A percentile compares a stretch with the other conserved stretches of the same genome.
phyloP scores from a whole-genome alignment of 768 basidiomycete species.

The Lactarius hengduanensis region DNA sequence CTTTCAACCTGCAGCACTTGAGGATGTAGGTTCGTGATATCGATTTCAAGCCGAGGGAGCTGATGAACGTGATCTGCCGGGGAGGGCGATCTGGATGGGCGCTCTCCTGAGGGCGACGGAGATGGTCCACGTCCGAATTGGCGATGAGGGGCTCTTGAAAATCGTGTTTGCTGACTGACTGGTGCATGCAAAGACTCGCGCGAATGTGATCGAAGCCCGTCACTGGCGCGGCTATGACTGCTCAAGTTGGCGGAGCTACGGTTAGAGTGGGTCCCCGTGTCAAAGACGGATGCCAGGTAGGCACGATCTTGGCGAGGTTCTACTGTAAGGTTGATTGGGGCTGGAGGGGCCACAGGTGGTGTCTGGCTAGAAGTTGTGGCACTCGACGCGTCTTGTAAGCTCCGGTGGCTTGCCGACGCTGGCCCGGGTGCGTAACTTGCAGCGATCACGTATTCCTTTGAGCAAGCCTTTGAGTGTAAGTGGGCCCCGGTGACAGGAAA shows the following conservation, averaged over 20 bases:
- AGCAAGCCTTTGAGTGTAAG: neutral
- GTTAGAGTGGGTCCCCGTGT: neutral
- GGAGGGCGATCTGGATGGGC: neutral
- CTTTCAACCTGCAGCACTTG: neutral
- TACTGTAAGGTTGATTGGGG: neutral
- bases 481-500: neutral
- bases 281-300: neutral
- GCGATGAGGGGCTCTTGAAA: neutral
- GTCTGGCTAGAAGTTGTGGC: neutral
- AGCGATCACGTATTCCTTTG: slow-evolving; percentile 7
- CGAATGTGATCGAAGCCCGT: slow-evolving; percentile 7
- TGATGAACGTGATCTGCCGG: neutral
- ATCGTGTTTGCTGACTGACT: neutral
- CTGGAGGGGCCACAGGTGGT: neutral
- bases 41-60: neutral
- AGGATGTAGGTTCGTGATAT: neutral
- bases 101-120: neutral
- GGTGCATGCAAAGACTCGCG: neutral
- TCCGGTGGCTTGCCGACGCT: slow-evolving; percentile 3
- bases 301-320: neutral
- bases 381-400: neutral
- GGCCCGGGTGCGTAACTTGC: slow-evolving; percentile 4
- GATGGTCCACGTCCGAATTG: slow-evolving; percentile 10
- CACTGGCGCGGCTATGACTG: slow-evolving; percentile 12
- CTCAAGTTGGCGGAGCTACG: slow-evolving; percentile 12